Percentiles rank a stretch among this genome's conserved stretches.
Conservation (phyloP, 306 rosid genomes). For the Fragaria nilgerrensis region DNA sequence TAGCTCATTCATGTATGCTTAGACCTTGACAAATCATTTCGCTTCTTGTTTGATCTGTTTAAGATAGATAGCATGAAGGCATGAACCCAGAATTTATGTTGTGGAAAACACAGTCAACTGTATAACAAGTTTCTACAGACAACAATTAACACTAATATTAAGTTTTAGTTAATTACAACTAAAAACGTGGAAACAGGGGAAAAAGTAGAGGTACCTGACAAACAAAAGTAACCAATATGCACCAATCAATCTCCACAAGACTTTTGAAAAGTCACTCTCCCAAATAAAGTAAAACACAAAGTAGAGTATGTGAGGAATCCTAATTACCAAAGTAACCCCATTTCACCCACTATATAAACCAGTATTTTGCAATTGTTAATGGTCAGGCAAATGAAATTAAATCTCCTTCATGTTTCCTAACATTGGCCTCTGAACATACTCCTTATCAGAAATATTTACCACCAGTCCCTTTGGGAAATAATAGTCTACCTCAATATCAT, state of each 20-base stretch:
- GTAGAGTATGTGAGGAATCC: conserved; percentile 2
- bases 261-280: conserved; percentile 26
- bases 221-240: conserved; percentile 15
- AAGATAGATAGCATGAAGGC: background rate
- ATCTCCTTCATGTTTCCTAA: conserved; percentile 12
- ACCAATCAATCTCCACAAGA: conserved; percentile 9
- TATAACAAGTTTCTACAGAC: background rate
- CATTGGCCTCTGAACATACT: conserved; percentile 5
- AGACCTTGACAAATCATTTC: background rate
- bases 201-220: conserved; percentile 5
- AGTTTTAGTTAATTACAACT: background rate
- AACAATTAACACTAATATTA: background rate
- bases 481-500: conserved; percentile 1
- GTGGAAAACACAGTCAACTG: background rate
- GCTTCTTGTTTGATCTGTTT: background rate
- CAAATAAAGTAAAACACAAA: conserved; percentile 8
- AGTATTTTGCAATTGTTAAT: conserved; percentile 4
- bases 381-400: conserved; percentile 34
- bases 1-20: background rate
- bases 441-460: background rate
- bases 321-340: conserved; percentile 24
- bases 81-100: background rate
- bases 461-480: background rate
- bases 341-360: conserved; percentile 18
- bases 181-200: background rate